Conservation (phyloP, 2,329 filamentous ascomycete genomes). For the Fusarium sp. region DNA sequence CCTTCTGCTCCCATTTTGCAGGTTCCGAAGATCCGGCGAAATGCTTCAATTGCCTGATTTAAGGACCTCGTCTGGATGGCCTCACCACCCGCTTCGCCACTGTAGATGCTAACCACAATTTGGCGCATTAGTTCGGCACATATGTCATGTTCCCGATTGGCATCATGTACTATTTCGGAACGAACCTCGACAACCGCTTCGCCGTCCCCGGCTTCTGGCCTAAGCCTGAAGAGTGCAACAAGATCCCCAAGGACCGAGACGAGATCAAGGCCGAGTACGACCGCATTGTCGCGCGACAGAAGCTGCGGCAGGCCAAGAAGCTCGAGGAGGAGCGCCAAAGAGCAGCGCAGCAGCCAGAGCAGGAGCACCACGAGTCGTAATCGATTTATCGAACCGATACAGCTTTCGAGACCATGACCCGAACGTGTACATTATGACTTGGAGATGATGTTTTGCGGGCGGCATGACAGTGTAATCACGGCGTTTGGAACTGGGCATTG, state of each 20-base stretch:
- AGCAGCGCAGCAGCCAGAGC: conserved; percentile 35
- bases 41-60: background rate
- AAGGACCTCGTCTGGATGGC: background rate
- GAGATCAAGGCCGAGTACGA: conserved; percentile 87
- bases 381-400: conserved; percentile 1
- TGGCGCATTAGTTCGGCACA: conserved; percentile 82
- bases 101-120: conserved; percentile 10
- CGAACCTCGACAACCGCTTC: conserved; percentile 95
- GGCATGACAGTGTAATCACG: conserved; percentile 36
- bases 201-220: conserved; percentile 94
- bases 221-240: conserved; percentile 80
- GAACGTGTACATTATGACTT: conserved; percentile 37
- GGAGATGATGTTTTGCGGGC: conserved; percentile 9
- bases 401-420: conserved; percentile 11
- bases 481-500: conserved; percentile 41
- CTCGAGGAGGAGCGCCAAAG: conserved; percentile 50
- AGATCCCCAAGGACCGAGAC: conserved; percentile 80
- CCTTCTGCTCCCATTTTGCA: background rate
- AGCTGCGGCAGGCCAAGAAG: conserved; percentile 77
- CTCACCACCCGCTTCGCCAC: background rate
- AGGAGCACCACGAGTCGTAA: conserved; percentile 30
- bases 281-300: conserved; percentile 72
- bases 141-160: conserved; percentile 99
- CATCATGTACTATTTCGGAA: conserved; percentile 99
- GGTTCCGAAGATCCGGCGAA: background rate